A percentile compares a stretch with the other conserved stretches of the same genome.
phyloP scores from a whole-genome alignment of 192 early-diverging fungal species.

The Backusella luteola region DNA sequence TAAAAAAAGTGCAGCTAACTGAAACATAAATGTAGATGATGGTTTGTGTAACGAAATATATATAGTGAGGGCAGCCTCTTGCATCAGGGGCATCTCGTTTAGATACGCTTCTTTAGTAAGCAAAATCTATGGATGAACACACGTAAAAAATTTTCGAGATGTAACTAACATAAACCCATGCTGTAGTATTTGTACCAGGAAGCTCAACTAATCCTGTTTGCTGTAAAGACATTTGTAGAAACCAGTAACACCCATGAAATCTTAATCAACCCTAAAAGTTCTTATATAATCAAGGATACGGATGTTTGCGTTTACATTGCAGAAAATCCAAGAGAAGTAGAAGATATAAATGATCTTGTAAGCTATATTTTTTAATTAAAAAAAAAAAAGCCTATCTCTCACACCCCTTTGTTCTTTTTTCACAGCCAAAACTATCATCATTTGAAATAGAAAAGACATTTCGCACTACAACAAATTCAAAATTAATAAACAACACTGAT shows the following conservation, averaged over 20 bases:
- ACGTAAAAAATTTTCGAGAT: background rate
- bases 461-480: background rate
- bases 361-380: background rate
- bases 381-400: background rate
- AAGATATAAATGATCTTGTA: conserved; percentile 32
- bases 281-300: conserved; percentile 27
- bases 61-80: conserved; percentile 39
- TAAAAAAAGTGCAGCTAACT: background rate
- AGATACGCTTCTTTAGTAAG: conserved; percentile 42
- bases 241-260: conserved; percentile 31
- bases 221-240: conserved; percentile 27
- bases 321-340: conserved; percentile 40
- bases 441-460: background rate
- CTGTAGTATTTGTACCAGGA: conserved; percentile 35
- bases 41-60: conserved; percentile 64
- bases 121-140: background rate
- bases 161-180: background rate
- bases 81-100: conserved; percentile 57
- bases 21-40: conserved; percentile 34
- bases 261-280: conserved; percentile 58
- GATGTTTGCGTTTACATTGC: conserved; percentile 57
- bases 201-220: conserved; percentile 46
- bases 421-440: background rate
- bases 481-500: background rate
- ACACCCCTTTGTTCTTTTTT: background rate